Evolutionary conservation across 192 early-diverging fungal genomes (phyloP).

Genomic region (Entophlyctis helioformis): DNA sequence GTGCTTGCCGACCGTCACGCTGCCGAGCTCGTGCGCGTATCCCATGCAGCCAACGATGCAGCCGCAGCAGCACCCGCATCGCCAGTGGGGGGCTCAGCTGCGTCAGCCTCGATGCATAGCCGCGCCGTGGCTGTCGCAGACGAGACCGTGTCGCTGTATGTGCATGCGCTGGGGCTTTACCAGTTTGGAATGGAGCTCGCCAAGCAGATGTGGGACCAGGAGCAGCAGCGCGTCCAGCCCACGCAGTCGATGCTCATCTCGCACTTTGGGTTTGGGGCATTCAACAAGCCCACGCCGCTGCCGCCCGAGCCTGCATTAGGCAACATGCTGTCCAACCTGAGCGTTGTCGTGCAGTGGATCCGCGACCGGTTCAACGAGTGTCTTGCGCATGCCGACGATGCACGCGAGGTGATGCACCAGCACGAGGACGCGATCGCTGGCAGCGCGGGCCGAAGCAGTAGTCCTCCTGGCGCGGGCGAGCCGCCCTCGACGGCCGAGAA

Average conservation of each 20-base stretch:
- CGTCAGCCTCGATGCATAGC: no score
- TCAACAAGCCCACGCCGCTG: no score
- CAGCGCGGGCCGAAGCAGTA: background rate
- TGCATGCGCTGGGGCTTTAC: conserved; percentile 26
- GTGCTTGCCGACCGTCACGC: conserved; percentile 16
- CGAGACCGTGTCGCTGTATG: conserved; percentile 21
- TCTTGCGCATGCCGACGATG: conserved; percentile 64
- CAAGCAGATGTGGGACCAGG: conserved; percentile 19
- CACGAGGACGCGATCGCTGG: background rate
- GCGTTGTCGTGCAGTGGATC: conserved; percentile 76
- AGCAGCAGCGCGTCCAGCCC: conserved; percentile 2
- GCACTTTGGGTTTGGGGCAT: no score
- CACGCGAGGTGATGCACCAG: conserved; percentile 2
- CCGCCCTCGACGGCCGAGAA: no score
- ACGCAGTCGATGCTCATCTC: background rate
- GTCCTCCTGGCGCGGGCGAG: no score
- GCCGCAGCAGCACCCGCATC: no score
- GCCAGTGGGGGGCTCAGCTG: no score
- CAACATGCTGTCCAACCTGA: conserved; percentile 16
- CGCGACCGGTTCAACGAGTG: conserved; percentile 83
- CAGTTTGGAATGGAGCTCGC: conserved; percentile 31
- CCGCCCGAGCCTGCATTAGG: no score
- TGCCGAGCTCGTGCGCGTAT: no score
- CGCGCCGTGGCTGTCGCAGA: no score
- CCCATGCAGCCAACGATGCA: no score